A percentile compares a stretch with the other conserved stretches of the same genome.
phyloP scores from a whole-genome alignment of 2,329 filamentous ascomycete genomes.

The Fusarium brevicatenulatum region DNA sequence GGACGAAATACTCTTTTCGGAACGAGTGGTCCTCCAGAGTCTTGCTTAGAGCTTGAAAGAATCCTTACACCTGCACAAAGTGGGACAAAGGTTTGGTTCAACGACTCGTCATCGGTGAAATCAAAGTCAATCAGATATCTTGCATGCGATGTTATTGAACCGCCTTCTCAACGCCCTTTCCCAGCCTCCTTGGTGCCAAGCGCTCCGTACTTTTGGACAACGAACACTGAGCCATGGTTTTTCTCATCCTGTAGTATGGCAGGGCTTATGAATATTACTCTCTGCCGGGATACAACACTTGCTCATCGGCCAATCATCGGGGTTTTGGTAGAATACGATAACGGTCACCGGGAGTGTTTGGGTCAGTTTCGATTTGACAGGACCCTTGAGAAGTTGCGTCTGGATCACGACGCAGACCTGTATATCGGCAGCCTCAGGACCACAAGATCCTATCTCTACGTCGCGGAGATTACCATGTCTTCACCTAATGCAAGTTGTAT shows the following conservation, averaged over 20 bases:
- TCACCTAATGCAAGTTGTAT: rapidly evolving
- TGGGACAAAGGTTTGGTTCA: background rate
- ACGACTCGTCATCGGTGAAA: background rate
- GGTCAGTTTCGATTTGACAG: background rate
- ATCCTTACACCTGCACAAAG: background rate
- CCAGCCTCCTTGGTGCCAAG: background rate
- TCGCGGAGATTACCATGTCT: background rate
- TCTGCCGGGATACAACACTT: background rate
- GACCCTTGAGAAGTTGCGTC: rapidly evolving
- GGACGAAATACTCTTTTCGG: background rate
- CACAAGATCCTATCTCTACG: background rate
- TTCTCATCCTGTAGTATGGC: background rate
- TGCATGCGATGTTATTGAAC: background rate
- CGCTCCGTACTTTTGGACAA: background rate
- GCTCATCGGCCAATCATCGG: background rate
- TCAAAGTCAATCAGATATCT: background rate
- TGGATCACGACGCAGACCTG: background rate
- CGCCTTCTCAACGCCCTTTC: background rate
- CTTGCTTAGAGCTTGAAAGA: background rate
- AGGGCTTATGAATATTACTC: background rate
- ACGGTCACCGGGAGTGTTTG: background rate
- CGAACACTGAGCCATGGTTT: background rate
- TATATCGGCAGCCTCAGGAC: background rate
- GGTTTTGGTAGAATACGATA: rapidly evolving
- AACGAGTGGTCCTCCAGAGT: background rate